Conservation (phyloP, 768 basidiomycete genomes). For the Pleurotus citrinopileatus region DNA sequence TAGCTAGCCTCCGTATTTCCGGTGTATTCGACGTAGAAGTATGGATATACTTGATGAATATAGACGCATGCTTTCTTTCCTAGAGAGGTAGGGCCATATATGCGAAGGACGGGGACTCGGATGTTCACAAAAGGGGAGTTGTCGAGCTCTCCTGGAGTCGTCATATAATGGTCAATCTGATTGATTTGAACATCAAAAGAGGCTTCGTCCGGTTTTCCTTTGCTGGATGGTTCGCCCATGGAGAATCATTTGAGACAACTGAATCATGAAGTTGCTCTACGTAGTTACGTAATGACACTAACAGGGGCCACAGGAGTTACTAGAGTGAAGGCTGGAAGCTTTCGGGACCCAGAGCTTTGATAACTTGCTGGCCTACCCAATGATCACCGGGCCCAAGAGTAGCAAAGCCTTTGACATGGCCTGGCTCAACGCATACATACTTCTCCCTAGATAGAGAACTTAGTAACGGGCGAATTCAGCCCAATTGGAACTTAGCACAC, state of each 20-base stretch:
- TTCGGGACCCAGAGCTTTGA: conserved; percentile 53
- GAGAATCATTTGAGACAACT: no score
- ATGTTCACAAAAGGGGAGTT: conserved; percentile 45
- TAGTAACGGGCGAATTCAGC: background rate
- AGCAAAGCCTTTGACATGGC: conserved; percentile 73
- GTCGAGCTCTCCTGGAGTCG: conserved; percentile 61
- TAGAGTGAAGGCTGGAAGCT: no score
- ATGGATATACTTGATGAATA: conserved; percentile 92
- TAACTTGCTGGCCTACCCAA: conserved; percentile 76
- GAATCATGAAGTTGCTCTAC: no score
- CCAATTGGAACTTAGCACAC: conserved; percentile 18
- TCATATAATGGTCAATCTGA: conserved; percentile 64
- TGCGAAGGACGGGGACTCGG: conserved; percentile 78
- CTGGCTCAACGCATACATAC: conserved; percentile 92
- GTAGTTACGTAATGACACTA: no score
- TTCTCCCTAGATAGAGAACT: conserved; percentile 52
- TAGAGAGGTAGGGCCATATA: conserved; percentile 79
- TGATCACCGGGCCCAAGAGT: conserved; percentile 57
- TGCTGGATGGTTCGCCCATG: background rate
- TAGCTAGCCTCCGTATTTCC: conserved; percentile 60
- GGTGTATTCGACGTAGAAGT: conserved; percentile 84
- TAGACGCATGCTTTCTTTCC: conserved; percentile 84
- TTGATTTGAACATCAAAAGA: conserved; percentile 43
- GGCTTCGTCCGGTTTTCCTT: conserved; percentile 2
- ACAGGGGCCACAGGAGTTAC: no score